Evolutionary conservation across 805 yeast species (phyloP), one percentile per base, ranked within the genome.

Genomic region (Candida nonsorbophila): DNA sequence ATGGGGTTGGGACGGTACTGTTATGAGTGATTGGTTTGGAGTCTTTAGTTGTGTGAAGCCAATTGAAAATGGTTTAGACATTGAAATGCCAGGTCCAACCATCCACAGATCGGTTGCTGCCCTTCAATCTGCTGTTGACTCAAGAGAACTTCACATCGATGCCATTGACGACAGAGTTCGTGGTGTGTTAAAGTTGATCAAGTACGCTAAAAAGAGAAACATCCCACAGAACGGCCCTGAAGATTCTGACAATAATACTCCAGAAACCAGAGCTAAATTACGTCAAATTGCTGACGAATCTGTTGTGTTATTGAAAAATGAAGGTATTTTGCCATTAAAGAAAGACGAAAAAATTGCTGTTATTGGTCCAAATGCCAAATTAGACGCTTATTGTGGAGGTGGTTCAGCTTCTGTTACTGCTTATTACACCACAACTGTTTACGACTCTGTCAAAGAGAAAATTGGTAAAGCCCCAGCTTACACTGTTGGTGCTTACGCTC

Each of bases 21-120:
- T 67, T 22, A 73, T 78, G 77, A 69, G 78, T 15, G 84, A 77
- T 51, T 77, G 83, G 84, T 68, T 44, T 44, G 84, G 84, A 16
- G 58, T 62, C 8, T 75, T 72, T 47, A 60, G 75, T n/a, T 47
- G 56, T 19, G 57, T 55, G 25, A 65, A 58, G 22, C 44, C 77
- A 7, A 46, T 77, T 28, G 56, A 63, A 20, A 71, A 71, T 24
- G 83, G 83, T 5, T 53, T 77, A 32, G 79, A 76, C 45, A 55
- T 78, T 42, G 84, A 78, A 50, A 74, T 75, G 80, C 84, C 84
- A 1, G 84, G 84, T 24, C 74, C 76, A n/a, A 53, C 75, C 3
- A 50, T 63, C 21, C 64, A 63, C 49, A 47, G 77, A 55, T 50
- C 67, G 36, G 55, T 53, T 2, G 51, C 46, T 17, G 47, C 62